Conservation (phyloP, 768 basidiomycete species). For the Coprinopsis marcescibilis region DNA sequence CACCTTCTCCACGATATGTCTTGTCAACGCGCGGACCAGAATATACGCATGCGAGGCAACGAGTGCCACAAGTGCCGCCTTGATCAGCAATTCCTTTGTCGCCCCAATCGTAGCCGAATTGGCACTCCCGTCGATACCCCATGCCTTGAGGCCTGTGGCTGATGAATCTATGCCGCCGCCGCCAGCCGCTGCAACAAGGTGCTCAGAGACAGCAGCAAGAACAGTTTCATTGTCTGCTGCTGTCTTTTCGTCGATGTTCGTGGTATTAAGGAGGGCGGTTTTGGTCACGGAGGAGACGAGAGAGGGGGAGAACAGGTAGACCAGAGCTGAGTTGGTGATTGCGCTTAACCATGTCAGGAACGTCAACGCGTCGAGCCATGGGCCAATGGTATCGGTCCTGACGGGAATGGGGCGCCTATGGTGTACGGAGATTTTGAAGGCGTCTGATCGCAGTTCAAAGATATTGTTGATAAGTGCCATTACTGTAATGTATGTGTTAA, state of each 20-base stretch:
- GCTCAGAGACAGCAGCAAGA: conserved; percentile 15
- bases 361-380: conserved; percentile 86
- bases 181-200: conserved; percentile 17
- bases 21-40: conserved; percentile 52
- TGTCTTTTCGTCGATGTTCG: conserved; percentile 4
- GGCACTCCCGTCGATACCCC: conserved; percentile 20
- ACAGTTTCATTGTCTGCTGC: conserved; percentile 6
- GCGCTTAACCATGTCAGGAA: conserved; percentile 89
- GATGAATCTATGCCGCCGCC: conserved; percentile 5
- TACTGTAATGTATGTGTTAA: conserved; percentile 26
- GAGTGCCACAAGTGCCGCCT: conserved; percentile 69
- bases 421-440: conserved; percentile 90
- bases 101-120: conserved; percentile 25
- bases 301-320: conserved; percentile 77
- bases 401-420: conserved; percentile 76
- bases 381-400: conserved; percentile 89
- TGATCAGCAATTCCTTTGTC: conserved; percentile 48
- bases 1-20: conserved; percentile 68
- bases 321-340: conserved; percentile 82
- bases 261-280: conserved; percentile 5
- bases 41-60: conserved; percentile 86
- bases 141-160: no score
- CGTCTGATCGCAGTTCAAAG: conserved; percentile 88
- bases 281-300: conserved; percentile 14
- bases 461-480: conserved; percentile 92